phyloP scores from a whole-genome alignment of 768 basidiomycete species.

The Mycena epipterygia region DNA sequence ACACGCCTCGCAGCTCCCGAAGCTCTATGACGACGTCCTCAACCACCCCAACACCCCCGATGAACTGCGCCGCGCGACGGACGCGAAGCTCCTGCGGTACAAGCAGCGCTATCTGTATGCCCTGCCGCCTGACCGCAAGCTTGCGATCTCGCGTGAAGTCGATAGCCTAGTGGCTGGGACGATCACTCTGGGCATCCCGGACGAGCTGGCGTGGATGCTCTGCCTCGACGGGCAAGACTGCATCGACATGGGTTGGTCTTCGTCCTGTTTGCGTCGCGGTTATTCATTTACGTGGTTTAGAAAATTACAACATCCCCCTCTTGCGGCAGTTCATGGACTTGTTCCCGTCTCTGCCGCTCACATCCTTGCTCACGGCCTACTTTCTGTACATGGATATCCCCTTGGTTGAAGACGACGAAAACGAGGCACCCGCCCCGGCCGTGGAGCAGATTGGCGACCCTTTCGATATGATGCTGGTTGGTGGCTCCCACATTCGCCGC shows the following conservation, averaged over 20 bases:
- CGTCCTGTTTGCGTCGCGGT: conserved; percentile 12
- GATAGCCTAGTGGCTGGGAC: conserved; percentile 81
- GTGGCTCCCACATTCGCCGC: conserved; percentile 37
- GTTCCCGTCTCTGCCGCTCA: conserved; percentile 72
- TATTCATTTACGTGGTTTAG: conserved; percentile 51
- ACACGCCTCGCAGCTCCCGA: conserved; percentile 66
- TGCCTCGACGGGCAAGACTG: conserved; percentile 82
- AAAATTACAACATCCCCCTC: conserved; percentile 68
- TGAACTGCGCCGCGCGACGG: conserved; percentile 81
- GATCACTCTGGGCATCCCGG: conserved; percentile 79
- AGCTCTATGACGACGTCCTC: conserved; percentile 82
- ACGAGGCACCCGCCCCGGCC: conserved; percentile 42
- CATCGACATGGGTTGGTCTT: conserved; percentile 70
- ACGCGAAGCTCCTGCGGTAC: conserved; percentile 79
- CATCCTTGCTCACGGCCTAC: conserved; percentile 75
- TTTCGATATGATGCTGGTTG: conserved; percentile 73
- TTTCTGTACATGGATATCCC: conserved; percentile 70
- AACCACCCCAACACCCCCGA: conserved; percentile 86
- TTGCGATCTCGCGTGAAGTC: conserved; percentile 68
- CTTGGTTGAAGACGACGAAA: conserved; percentile 57
- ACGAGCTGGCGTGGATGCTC: conserved; percentile 87
- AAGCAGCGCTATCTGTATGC: conserved; percentile 73
- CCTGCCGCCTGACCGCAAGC: conserved; percentile 66
- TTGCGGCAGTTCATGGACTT: conserved; percentile 73
- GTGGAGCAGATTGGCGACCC: conserved; percentile 66